Evolutionary conservation across 305 asterid species (phyloP).

Genomic region (Vinca major): DNA sequence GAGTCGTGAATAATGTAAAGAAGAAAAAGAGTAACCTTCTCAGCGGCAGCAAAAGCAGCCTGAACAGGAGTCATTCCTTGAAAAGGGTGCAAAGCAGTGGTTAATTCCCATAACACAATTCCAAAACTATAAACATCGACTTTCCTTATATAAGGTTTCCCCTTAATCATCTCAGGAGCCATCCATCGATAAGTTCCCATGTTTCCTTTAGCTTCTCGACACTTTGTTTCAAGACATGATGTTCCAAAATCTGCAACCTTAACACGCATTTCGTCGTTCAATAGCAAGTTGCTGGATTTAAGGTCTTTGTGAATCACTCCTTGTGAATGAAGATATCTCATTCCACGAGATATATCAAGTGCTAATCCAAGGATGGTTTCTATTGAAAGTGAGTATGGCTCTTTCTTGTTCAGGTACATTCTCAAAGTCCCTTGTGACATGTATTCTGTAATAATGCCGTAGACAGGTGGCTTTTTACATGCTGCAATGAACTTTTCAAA

Average conservation of each 20-base stretch:
- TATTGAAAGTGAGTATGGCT: constrained; percentile 71
- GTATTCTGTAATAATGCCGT: constrained; percentile 87
- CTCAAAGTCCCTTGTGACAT: constrained; percentile 94
- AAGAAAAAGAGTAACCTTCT: constrained; percentile 42
- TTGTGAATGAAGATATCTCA: constrained; percentile 84
- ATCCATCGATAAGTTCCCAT: constrained; percentile 98
- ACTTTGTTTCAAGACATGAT: constrained; percentile 76
- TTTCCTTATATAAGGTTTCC: constrained; percentile 62
- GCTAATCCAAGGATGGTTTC: constrained; percentile 80
- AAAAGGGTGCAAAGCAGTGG: constrained; percentile 80
- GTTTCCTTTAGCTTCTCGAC: constrained; percentile 67
- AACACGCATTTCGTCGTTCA: constrained; percentile 87
- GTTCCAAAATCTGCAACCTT: constrained; percentile 95
- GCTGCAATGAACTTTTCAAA: constrained; percentile 68
- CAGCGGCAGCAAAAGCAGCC: constrained; percentile 90
- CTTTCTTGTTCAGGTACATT: constrained; percentile 92
- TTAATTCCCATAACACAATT: constrained; percentile 87
- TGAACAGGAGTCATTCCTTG: constrained; percentile 95
- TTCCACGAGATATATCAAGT: constrained; percentile 80
- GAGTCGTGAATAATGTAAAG: too few relatives aligned
- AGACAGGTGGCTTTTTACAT: constrained; percentile 82
- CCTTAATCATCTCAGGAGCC: constrained; percentile 94
- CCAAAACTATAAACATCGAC: constrained; percentile 92
- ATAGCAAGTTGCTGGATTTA: constrained; percentile 74
- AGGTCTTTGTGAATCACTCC: constrained; percentile 92